These are phyloP conservation scores for Cronartium quercuum DNA, from an alignment of 1,284 basidiomycete genomes.

Conservation along the genomic window DNA sequence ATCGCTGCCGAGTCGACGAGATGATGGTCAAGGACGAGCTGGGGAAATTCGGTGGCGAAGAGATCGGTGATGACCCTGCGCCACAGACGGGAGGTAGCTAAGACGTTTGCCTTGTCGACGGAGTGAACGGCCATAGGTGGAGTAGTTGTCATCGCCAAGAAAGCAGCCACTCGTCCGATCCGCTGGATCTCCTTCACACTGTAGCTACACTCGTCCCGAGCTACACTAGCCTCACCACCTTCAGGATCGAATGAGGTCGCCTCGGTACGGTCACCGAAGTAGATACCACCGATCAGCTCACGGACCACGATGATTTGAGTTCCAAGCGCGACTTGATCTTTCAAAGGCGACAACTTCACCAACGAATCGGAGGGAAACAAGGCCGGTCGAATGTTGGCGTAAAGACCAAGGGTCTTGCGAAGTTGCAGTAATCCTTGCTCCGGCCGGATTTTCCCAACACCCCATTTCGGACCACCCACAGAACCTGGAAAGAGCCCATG, in stretches of 20 bases:
- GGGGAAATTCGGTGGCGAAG: conserved; percentile 74
- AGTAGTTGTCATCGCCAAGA: conserved; percentile 74
- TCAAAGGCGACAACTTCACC: conserved; percentile 84
- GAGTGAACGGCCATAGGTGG: conserved; percentile 87
- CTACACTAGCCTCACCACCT: conserved; percentile 47
- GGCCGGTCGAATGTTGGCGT: conserved; percentile 96
- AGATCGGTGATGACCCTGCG: conserved; percentile 81
- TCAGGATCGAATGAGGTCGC: conserved; percentile 57
- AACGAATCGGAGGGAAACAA: conserved; percentile 89
- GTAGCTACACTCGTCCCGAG: conserved; percentile 76
- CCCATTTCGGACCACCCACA: conserved; percentile 98
- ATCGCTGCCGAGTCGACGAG: conserved; percentile 95
- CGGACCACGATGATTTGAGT: conserved; percentile 88
- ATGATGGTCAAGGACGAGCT: conserved; percentile 71
- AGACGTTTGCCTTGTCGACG: conserved; percentile 97
- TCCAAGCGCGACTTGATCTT: conserved; percentile 74
- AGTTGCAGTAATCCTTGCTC: conserved; percentile 87
- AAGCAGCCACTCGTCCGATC: conserved; percentile 90
- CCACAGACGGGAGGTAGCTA: conserved; percentile 92
- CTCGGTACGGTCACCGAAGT: conserved; percentile 92
- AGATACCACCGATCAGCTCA: conserved; percentile 65
- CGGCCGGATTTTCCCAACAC: conserved; percentile 82
- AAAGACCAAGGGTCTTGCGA: conserved; percentile 86
- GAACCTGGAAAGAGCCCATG: conserved; percentile 58
- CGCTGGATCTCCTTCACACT: conserved; percentile 83